Evolutionary conservation across 2,329 filamentous ascomycete genomes (phyloP).

Genomic region (Albifimbria verrucaria): DNA sequence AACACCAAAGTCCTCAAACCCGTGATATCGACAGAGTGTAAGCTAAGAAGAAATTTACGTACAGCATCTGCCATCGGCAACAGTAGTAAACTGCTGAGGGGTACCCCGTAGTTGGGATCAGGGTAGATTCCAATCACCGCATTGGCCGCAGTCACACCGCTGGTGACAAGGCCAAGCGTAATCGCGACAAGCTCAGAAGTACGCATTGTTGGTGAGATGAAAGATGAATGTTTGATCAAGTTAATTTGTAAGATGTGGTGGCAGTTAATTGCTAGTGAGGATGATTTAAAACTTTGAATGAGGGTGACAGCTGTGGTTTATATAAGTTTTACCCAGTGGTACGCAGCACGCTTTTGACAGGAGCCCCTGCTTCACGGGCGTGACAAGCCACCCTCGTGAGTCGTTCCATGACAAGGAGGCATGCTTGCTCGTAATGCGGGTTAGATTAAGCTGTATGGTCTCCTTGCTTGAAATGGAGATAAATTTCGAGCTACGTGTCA

Average conservation of each 20-base stretch:
- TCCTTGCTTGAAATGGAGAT: background rate
- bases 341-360: background rate
- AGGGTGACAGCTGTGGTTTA: background rate
- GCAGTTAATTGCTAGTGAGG: background rate
- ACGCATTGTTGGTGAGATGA: background rate
- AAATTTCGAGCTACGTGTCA: background rate
- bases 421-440: background rate
- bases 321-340: background rate
- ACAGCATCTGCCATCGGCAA: background rate
- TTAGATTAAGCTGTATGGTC: background rate
- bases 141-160: background rate
- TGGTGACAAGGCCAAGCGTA: background rate
- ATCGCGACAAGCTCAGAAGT: background rate
- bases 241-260: background rate
- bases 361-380: background rate
- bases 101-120: background rate
- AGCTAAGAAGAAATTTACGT: background rate
- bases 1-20: background rate
- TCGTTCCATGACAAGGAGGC: background rate
- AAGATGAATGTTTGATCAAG: background rate
- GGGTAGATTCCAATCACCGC: background rate
- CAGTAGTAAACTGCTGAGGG: background rate
- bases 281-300: background rate
- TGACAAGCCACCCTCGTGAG: background rate
- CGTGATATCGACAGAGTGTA: background rate